Evolutionary conservation across 192 early-diverging fungal genomes (phyloP), one percentile per base, ranked within the genome.

Genomic region (Gorgonomyces haynaldii): DNA sequence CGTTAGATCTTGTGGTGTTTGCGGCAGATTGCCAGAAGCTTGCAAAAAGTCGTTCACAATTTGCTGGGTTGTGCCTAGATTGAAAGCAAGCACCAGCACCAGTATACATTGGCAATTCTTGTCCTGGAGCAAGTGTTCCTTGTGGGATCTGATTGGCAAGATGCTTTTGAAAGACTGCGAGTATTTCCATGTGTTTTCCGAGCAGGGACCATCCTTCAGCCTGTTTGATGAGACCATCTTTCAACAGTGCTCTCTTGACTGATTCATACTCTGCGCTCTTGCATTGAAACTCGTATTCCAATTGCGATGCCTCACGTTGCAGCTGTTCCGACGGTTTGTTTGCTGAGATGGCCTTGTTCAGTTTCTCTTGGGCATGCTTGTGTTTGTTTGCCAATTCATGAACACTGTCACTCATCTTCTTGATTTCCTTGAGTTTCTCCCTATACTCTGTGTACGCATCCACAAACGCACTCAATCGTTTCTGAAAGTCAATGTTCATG

Each of bases 91-190:
- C n/a, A n/a, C n/a, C n/a, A n/a, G n/a, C n/a, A 41, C 39, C 39
- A 23, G 39, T 41, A 29, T 46, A 46, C 4, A 22, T 15, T 7
- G 45, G 45, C 27, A 46, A 21, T 30, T 46, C 45, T 8, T 46
- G 17, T 2, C 34, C 34, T 22, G 45, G 45, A 20, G 9, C 45
- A 36, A 46, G 17, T 4, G 28, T 23, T 17, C 45, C 45, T 36
- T 46, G 45, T 12, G 45, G 45, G 20, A 46, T 46, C 30, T 46
- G 45, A 17, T 46, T 31, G 26, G 45, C 45, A 15, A 46, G 26
- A 22, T 46, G 9, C 23, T 46, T 46, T 4, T 22, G 17, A 30
- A 46, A 46, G 4, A 19, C 19, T 16, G 45, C 45, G 23, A 46
- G 16, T 15, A 30, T 36, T 7, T 25, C 16, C 9, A 23, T 22